Evolutionary conservation across 1,139 yeast species (phyloP).

Genomic region (Kluyveromyces sp.): DNA sequence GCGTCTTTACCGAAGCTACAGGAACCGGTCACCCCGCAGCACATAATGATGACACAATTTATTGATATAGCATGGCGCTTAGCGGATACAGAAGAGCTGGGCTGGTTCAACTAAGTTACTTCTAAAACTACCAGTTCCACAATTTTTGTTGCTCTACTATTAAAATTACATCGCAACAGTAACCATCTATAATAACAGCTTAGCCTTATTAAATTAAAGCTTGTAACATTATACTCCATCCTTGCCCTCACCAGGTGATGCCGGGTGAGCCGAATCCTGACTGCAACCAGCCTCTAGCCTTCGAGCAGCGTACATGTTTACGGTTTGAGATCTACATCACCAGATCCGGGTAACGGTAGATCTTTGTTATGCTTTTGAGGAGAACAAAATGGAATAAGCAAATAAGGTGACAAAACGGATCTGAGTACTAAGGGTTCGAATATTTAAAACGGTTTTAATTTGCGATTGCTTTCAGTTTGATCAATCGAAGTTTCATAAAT

Average conservation of each 20-base stretch:
- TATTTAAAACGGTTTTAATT: too few species aligned
- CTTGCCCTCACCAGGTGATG: too few species aligned
- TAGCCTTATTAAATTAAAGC: too few species aligned
- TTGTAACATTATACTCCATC: neutral
- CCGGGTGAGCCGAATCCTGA: too few species aligned
- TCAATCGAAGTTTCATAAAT: too few species aligned
- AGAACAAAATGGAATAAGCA: neutral
- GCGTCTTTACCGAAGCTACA: constrained; percentile 3
- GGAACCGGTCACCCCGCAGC: constrained; percentile 8
- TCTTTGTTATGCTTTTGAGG: neutral
- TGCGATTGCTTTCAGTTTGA: too few species aligned
- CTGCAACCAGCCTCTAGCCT: too few species aligned
- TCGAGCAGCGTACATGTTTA: too few species aligned
- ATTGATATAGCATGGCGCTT: constrained; percentile 25
- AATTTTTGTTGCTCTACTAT: too few species aligned
- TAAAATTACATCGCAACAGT: too few species aligned
- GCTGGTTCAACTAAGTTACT: constrained; percentile 22
- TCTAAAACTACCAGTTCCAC: too few species aligned
- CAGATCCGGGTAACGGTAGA: neutral
- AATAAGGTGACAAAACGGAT: constrained; percentile 4
- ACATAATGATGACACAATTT: constrained; percentile 15
- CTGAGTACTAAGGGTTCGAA: neutral
- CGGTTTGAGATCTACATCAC: neutral
- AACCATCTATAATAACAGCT: too few species aligned
- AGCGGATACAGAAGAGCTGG: constrained; percentile 29